phyloP scores from a whole-genome alignment of 257 asterid species.

The Plantago elongata region DNA sequence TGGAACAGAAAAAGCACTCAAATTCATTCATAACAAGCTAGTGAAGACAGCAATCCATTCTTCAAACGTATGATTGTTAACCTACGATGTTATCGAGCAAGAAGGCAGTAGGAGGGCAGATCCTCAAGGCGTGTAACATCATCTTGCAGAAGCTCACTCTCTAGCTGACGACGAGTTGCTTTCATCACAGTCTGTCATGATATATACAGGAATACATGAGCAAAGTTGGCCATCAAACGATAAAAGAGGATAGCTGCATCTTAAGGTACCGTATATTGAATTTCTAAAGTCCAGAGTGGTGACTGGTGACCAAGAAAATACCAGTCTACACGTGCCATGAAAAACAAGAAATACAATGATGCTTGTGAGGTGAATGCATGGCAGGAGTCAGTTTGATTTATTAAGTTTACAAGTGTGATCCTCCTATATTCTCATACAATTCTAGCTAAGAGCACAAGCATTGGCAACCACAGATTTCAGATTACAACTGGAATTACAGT shows the following conservation, averaged over 20 bases:
- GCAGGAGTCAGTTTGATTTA: too few relatives aligned
- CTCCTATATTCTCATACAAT: too few relatives aligned
- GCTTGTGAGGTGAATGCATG: too few relatives aligned
- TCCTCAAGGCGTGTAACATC: conserved; percentile 73
- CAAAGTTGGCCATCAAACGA: neutral
- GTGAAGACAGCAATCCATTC: conserved; percentile 14
- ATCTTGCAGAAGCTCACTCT: conserved; percentile 87
- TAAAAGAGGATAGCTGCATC: too few relatives aligned
- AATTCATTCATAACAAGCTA: conserved; percentile 9
- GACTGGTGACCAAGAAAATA: too few relatives aligned
- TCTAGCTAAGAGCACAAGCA: too few relatives aligned
- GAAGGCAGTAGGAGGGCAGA: conserved; percentile 80
- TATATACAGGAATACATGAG: neutral
- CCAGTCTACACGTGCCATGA: too few relatives aligned
- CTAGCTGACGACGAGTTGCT: conserved; percentile 93
- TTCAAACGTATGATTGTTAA: conserved; percentile 25
- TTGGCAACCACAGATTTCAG: neutral
- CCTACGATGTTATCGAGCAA: conserved; percentile 38
- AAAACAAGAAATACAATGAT: too few relatives aligned
- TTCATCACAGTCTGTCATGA: conserved; percentile 82
- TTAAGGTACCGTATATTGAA: neutral
- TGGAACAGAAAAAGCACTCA: conserved; percentile 17
- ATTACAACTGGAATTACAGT: neutral
- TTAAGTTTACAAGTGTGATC: too few relatives aligned
- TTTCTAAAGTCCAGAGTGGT: too few relatives aligned